phyloP scores from a whole-genome alignment of 495 filamentous ascomycete species.

The Lasiosphaeria ovina region DNA sequence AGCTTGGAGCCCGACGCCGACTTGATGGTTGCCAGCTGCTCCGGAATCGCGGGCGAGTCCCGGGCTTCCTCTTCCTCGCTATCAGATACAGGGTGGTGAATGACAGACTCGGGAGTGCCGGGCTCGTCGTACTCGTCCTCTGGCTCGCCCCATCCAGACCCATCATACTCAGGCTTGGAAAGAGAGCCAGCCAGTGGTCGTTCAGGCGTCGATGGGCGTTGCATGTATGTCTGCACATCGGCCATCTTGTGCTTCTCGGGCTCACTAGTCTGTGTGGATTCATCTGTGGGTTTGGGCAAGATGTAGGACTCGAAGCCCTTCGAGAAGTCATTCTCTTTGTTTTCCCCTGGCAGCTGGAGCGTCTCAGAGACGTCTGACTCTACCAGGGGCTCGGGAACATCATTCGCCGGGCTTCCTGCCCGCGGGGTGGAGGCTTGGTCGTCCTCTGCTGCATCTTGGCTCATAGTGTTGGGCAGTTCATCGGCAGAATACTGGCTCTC shows the following conservation, averaged over 20 bases:
- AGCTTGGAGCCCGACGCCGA: conserved; percentile 77
- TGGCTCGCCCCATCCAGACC: conserved; percentile 52
- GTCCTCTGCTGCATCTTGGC: conserved; percentile 19
- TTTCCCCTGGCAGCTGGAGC: conserved; percentile 12
- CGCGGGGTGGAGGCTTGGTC: conserved; percentile 48
- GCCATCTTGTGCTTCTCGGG: conserved; percentile 45
- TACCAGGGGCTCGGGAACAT: not conserved
- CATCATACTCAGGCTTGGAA: conserved; percentile 56
- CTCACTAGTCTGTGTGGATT: conserved; percentile 26
- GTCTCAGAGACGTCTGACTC: conserved; percentile 18
- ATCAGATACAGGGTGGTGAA: conserved; percentile 67
- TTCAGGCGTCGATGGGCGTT: conserved; percentile 65
- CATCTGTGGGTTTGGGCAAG: conserved; percentile 38
- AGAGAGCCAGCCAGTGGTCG: conserved; percentile 40
- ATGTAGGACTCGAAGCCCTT: conserved; percentile 43
- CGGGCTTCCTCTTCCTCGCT: conserved; percentile 44
- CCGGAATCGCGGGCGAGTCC: conserved; percentile 66
- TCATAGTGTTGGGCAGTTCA: not conserved
- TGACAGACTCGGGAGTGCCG: conserved; percentile 90
- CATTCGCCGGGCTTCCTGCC: conserved; percentile 33
- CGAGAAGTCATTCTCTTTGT: conserved; percentile 37
- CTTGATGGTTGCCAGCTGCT: conserved; percentile 85
- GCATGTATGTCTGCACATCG: conserved; percentile 49
- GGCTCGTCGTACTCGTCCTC: conserved; percentile 55
- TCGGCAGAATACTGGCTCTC: conserved; percentile 31